Percentiles rank a stretch among this genome's conserved stretches.
phyloP scores from a whole-genome alignment of 78 protist species.

The Creolimax fragrantissima region DNA sequence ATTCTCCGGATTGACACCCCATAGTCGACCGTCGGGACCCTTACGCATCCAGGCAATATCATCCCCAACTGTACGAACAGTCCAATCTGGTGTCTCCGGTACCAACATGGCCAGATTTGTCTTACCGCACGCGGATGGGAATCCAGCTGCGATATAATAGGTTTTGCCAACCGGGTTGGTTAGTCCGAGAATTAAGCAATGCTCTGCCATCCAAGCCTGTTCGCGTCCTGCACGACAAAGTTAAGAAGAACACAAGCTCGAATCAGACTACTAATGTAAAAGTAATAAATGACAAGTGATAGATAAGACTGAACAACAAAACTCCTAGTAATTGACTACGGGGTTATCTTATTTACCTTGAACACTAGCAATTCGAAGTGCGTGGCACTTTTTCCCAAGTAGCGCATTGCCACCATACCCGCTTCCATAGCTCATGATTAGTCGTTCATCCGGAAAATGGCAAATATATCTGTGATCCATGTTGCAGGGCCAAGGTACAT shows the following conservation, averaged over 20 bases:
- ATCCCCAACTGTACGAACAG: constrained; percentile 71
- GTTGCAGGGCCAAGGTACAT: constrained; percentile 77
- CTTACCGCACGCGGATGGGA: constrained; percentile 89
- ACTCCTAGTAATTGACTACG: too few species aligned
- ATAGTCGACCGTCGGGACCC: constrained; percentile 53
- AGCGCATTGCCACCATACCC: constrained; percentile 89
- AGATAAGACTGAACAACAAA: too few species aligned
- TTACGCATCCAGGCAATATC: constrained; percentile 79
- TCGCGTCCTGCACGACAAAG: too few species aligned
- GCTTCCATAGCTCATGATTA: constrained; percentile 54
- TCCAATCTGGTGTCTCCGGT: constrained; percentile 33
- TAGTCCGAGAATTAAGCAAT: constrained; percentile 69
- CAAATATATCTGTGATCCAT: neutral
- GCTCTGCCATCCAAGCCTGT: constrained; percentile 90
- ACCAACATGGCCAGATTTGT: constrained; percentile 80
- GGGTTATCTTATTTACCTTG: too few species aligned
- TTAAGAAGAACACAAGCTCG: too few species aligned
- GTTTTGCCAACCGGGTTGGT: neutral
- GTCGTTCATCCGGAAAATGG: constrained; percentile 64
- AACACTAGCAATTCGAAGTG: constrained; percentile 85
- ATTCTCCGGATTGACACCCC: constrained; percentile 83
- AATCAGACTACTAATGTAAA: too few species aligned
- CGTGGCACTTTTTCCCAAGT: constrained; percentile 83
- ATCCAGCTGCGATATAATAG: constrained; percentile 71
- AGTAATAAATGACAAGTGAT: too few species aligned